Base-by-base conservation (phyloP, 2,329 filamentous ascomycete species). In the Chaetomiaceae sp. region DNA sequence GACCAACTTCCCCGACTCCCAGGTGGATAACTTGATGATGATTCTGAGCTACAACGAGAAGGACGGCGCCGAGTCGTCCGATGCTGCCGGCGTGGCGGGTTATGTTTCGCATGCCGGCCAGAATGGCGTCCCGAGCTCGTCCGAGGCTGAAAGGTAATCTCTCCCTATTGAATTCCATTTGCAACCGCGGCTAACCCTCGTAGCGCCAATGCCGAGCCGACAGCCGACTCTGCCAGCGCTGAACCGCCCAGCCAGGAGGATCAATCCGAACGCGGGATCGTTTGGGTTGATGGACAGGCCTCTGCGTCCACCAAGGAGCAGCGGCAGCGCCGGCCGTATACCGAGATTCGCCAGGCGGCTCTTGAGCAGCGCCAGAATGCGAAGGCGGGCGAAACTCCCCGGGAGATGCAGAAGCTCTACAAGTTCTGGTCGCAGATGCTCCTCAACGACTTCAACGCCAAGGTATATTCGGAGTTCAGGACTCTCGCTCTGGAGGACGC, bases 381-480 rank as follows among this genome's bases (percentile, higher is more conserved):
- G 31, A 57, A 66, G 23, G 31, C 62, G 17, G 67, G 69, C 43
- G 68, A 75, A 52, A 69, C 67, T 36, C 77, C 80, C 45, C 72
- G 75, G 56, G 78, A 83, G 63, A 84, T 87, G 76, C 78, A 82
- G 65, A 76, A 82, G 54, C 77, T 89, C 27, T 90, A 89, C 72
- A 78, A 83, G 59, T 88, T 88, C 72, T 91, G 87, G 85, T 82
- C 83, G 19, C 81, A 86, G 67, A 88, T 87, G 65, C 76, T 91
- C 59, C 78, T 83, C 58, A 78, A 82, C 63, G 85, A 87, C 70
- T 90, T 91, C 78, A 88, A 91, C 68, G 75, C 78, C 54, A 75
- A 75, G 65, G 88, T 91, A 82, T 91, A 91, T 72, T 75, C 81
- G 65, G 87, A 91, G 68, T 90, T 91, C 72, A 81, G 82, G 59